These are phyloP conservation scores for Amorphotheca resinae DNA, from an alignment of 495 filamentous ascomycete species.

Conservation along the genomic window DNA sequence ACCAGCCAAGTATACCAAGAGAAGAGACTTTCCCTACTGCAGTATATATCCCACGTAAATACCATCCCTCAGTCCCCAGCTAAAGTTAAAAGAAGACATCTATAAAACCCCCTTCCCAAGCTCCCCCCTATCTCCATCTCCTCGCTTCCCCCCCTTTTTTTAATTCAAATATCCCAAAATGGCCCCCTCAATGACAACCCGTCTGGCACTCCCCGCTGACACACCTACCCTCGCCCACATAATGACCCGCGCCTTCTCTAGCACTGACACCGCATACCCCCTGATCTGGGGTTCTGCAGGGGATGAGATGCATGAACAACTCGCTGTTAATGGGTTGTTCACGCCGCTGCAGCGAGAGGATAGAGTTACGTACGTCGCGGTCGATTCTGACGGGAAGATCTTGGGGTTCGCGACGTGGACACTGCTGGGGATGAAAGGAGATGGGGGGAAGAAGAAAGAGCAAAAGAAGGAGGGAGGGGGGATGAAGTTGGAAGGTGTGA, in stretches of 20 bases:
- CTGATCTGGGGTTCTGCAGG: conserved; percentile 3
- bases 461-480: not conserved
- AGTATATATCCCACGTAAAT: too few species aligned
- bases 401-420: conserved; percentile 7
- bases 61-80: too few species aligned
- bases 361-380: conserved; percentile 3
- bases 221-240: too few species aligned
- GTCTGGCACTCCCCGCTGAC: too few species aligned
- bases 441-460: not conserved
- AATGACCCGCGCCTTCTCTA: conserved; percentile 7
- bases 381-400: not conserved
- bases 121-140: too few species aligned
- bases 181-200: too few species aligned
- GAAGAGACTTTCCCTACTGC: too few species aligned
- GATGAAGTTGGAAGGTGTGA: conserved; percentile 3
- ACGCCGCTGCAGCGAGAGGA: conserved; percentile 3
- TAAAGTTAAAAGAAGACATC: too few species aligned
- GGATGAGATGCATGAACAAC: not conserved
- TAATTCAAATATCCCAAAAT: too few species aligned
- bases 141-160: too few species aligned
- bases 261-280: conserved; percentile 2
- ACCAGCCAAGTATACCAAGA: too few species aligned
- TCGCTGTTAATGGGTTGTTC: conserved; percentile 3
- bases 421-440: not conserved
- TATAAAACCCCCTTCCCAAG: too few species aligned